phyloP scores from a whole-genome alignment of 805 yeast species.

The Lipomyces yamanashiensis region DNA sequence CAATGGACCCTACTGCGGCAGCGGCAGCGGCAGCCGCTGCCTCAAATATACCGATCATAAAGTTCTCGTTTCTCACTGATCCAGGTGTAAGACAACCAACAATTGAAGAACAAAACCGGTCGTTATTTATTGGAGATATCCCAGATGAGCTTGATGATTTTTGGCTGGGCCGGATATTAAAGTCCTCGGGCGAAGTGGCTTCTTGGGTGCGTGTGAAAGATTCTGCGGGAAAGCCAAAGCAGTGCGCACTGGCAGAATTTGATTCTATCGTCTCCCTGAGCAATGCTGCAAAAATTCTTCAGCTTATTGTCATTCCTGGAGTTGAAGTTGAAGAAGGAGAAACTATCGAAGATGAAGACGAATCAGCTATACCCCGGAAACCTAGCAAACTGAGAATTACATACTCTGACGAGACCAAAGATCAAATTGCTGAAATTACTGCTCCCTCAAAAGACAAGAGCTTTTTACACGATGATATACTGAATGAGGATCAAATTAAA shows the following conservation, averaged over 20 bases:
- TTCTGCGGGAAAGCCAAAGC: slow-evolving; percentile 23
- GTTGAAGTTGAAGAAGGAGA: slow-evolving; percentile 31
- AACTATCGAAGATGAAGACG: slow-evolving; percentile 13
- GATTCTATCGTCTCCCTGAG: slow-evolving; percentile 21
- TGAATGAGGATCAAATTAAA: background rate
- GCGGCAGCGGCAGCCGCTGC: background rate
- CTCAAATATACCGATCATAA: background rate
- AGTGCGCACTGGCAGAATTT: slow-evolving; percentile 34
- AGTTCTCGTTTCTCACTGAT: slow-evolving; percentile 18
- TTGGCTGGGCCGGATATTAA: slow-evolving; percentile 32
- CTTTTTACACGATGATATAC: background rate
- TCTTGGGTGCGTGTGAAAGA: slow-evolving; percentile 32
- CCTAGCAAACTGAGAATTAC: slow-evolving; percentile 17
- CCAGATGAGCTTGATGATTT: slow-evolving; percentile 36
- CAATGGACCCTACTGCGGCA: background rate
- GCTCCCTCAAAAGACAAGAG: background rate
- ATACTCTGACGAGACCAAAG: slow-evolving; percentile 20
- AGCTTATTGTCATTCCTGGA: slow-evolving; percentile 22
- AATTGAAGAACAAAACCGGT: slow-evolving; percentile 27
- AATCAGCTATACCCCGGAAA: background rate
- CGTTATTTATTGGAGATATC: slow-evolving; percentile 23
- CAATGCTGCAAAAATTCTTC: slow-evolving; percentile 19
- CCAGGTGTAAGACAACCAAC: slow-evolving; percentile 29
- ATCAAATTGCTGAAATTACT: background rate
- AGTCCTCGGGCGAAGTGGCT: slow-evolving; percentile 16